Percentiles rank a stretch among this genome's conserved stretches.
These are phyloP conservation scores for Pichia scutulata DNA, from an alignment of 805 yeast genomes.

Conservation along the genomic window DNA sequence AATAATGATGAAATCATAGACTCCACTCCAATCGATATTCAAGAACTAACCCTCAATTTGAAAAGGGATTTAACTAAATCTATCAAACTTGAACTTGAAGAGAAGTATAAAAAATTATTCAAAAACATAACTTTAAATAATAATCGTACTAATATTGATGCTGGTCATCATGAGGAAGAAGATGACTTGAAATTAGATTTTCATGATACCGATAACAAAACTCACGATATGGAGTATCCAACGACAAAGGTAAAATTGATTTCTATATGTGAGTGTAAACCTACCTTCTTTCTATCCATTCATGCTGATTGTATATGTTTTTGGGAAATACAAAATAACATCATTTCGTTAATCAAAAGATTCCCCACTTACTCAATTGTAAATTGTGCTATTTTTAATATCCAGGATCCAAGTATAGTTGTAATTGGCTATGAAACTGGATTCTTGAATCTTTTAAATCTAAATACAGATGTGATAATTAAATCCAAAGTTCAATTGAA, in stretches of 20 bases:
- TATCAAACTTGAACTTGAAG: constrained; percentile 5
- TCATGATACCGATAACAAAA: too few relatives aligned
- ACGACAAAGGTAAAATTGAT: constrained; percentile 3
- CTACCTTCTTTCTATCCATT: constrained; percentile 2
- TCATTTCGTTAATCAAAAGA: constrained; percentile 4
- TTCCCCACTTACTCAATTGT: constrained; percentile 36
- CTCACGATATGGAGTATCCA: not conserved
- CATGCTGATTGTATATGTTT: constrained; percentile 8
- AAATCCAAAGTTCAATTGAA: not conserved
- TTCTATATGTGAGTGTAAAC: not conserved
- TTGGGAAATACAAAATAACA: constrained; percentile 18
- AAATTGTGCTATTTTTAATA: constrained; percentile 33
- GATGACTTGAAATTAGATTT: too few relatives aligned
- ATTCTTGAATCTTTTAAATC: constrained; percentile 29
- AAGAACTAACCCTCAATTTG: constrained; percentile 3
- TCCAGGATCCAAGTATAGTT: constrained; percentile 31
- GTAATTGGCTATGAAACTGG: constrained; percentile 47
- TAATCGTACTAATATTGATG: not conserved
- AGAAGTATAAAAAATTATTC: constrained; percentile 3
- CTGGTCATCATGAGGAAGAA: not conserved
- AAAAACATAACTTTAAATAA: not conserved
- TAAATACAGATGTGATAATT: not conserved
- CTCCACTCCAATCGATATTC: not conserved
- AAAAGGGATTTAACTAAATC: constrained; percentile 11
- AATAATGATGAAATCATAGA: not conserved